Base-by-base conservation (phyloP, 768 basidiomycete species). In the Tremella fuciformis region DNA sequence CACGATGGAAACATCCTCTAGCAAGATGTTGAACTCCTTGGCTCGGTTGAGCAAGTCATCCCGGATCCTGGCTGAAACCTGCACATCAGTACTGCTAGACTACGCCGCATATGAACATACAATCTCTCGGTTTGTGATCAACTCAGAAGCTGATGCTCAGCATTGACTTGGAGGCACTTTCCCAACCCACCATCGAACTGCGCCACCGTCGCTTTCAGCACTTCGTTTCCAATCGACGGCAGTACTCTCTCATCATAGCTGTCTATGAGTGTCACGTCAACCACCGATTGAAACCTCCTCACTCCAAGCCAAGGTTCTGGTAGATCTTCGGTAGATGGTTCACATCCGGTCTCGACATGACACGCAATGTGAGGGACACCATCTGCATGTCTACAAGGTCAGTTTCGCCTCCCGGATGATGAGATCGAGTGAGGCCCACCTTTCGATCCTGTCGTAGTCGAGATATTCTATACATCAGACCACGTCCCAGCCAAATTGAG, bases 401-500 rank as follows among this genome's bases (percentile, higher is more conserved):
- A 62, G 57, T 48, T 37, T 18, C 25, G n/a, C 15, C 13, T 13
- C 21, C 13, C 15, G 13, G 49, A 41, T 13, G 21, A 55, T 9
- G 24, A 1, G n/a, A 40, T 26, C 34, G 13, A 38, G 44, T 47
- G 52, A 50, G 40, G 49, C 57, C 40, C 11, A 62, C 64, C 92
- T 76, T 98, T 98, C 9, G 93, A 97, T 34, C 96, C 96, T 21
- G 96, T 98, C 1, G 89, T 96, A 1, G 96, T 97, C n/a, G 89
- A 92, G 57, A 98, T 98, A 73, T 96, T 96, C 90, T 94, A 63
- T 3, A 44, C 24, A 46, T 38, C 26, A 52, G 58, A 21, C 25
- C 16, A 29, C 40, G 54, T 13, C 7, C 11, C 38, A 24, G 42
- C 25, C 19, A 47, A 34, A 19, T 49, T 41, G 22, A 37, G 11